phyloP scores from a whole-genome alignment of 345 rosid species.

The Barbarea vulgaris region DNA sequence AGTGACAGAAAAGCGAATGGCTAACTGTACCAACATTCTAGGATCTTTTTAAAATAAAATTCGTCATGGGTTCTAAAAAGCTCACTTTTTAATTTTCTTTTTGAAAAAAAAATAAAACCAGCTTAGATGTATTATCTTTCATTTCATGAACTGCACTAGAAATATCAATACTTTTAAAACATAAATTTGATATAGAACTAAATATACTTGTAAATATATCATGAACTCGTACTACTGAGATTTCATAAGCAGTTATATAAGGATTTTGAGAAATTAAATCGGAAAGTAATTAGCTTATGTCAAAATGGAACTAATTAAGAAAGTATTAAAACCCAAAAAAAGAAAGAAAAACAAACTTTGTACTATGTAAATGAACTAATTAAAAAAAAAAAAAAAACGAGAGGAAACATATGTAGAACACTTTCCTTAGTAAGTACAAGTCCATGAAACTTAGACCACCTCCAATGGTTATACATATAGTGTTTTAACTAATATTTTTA shows the following conservation, averaged over 20 bases:
- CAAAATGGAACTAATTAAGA: background rate
- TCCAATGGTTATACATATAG: too few relatives aligned
- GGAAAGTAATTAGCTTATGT: background rate
- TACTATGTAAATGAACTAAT: slow-evolving; percentile 14
- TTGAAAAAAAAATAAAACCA: slow-evolving; percentile 21
- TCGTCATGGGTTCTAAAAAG: slow-evolving; percentile 35
- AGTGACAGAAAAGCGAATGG: slow-evolving; percentile 39
- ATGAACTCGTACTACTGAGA: background rate
- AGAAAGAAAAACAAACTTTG: slow-evolving; percentile 1
- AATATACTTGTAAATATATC: background rate
- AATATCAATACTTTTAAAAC: background rate
- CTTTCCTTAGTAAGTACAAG: slow-evolving; percentile 26
- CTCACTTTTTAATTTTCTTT: slow-evolving; percentile 31
- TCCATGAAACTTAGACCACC: slow-evolving; percentile 17
- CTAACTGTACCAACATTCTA: slow-evolving; percentile 46
- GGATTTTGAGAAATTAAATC: background rate
- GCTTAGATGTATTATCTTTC: background rate
- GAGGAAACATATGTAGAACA: slow-evolving; percentile 19
- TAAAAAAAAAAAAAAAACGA: background rate
- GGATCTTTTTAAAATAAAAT: slow-evolving; percentile 36
- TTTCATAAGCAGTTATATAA: background rate
- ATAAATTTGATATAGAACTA: background rate
- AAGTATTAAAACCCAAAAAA: background rate
- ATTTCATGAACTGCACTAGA: slow-evolving; percentile 14
- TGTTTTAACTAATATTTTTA: too few relatives aligned